Evolutionary conservation across 345 rosid species (phyloP).

Genomic region (Anacardium occidentale): DNA sequence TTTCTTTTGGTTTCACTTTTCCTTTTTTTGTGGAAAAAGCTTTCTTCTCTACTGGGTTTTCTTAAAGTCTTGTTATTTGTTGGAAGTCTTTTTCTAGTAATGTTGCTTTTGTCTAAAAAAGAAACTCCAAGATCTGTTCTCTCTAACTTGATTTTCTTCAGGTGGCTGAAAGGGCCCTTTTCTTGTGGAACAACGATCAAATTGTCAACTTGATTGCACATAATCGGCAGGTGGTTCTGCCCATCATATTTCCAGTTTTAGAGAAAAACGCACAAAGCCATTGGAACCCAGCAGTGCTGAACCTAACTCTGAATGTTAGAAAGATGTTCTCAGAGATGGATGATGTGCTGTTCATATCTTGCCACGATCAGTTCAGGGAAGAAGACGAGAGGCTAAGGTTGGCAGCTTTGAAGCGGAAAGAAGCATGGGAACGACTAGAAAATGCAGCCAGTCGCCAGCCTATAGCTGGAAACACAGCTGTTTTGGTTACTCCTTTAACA

Average conservation of each 20-base stretch:
- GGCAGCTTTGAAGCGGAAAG: conserved; percentile 53
- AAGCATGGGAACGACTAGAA: conserved; percentile 65
- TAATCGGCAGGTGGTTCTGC: conserved; percentile 62
- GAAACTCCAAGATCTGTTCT: not conserved
- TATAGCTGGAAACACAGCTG: conserved; percentile 56
- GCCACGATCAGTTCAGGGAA: conserved; percentile 55
- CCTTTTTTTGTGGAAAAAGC: not conserved
- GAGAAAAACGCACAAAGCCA: conserved; percentile 71
- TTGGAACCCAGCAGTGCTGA: conserved; percentile 85
- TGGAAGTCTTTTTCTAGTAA: not conserved
- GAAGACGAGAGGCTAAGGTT: conserved; percentile 51
- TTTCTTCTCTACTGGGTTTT: not conserved
- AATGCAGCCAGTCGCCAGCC: conserved; percentile 70
- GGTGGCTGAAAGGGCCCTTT: conserved; percentile 91
- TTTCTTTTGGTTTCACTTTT: not conserved
- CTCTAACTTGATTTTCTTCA: conserved; percentile 29
- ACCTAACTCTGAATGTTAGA: conserved; percentile 59
- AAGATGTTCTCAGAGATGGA: conserved; percentile 88
- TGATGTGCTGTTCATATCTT: conserved; percentile 55
- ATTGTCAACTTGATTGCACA: conserved; percentile 67
- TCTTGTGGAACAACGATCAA: conserved; percentile 94
- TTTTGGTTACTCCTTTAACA: conserved; percentile 57
- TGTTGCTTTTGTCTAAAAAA: not conserved
- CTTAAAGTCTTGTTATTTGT: not conserved
- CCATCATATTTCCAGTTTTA: conserved; percentile 61